Evolutionary conservation across 495 filamentous ascomycete species (phyloP).

Genomic region (Alectoria sarmentosa): DNA sequence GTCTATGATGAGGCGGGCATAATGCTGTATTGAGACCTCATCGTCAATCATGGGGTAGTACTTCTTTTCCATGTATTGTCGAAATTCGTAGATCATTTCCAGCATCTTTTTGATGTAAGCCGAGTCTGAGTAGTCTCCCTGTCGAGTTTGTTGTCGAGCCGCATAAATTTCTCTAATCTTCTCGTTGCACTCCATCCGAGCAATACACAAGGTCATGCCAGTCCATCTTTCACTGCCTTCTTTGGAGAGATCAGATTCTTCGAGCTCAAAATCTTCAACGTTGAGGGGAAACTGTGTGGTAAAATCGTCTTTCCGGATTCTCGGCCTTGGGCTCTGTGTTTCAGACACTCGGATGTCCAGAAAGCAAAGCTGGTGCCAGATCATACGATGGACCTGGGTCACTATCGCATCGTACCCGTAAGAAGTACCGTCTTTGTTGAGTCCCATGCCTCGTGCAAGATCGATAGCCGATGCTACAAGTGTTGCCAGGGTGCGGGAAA

Average conservation of each 20-base stretch:
- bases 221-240: conserved; percentile 52
- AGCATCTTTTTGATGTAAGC: conserved; percentile 31
- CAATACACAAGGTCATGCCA: conserved; percentile 54
- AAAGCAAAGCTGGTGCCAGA: conserved; percentile 71
- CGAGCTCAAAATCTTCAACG: conserved; percentile 54
- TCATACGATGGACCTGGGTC: conserved; percentile 63
- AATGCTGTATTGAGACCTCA: conserved; percentile 42
- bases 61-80: conserved; percentile 48
- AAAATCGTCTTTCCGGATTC: conserved; percentile 64
- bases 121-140: conserved; percentile 41
- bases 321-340: conserved; percentile 60
- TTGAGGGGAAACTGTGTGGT: conserved; percentile 62
- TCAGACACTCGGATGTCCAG: conserved; percentile 73
- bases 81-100: conserved; percentile 55
- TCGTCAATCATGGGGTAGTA: conserved; percentile 55
- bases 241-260: conserved; percentile 32
- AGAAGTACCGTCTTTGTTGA: conserved; percentile 58
- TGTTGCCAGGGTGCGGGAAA: conserved; percentile 64
- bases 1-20: conserved; percentile 52
- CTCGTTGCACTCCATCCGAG: conserved; percentile 66
- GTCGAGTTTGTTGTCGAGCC: conserved; percentile 54
- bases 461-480: conserved; percentile 62
- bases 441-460: conserved; percentile 68
- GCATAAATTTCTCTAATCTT: conserved; percentile 61
- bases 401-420: conserved; percentile 55